These are phyloP conservation scores for Megacollybia marginata DNA, from an alignment of 768 basidiomycete species.

Conservation along the genomic window DNA sequence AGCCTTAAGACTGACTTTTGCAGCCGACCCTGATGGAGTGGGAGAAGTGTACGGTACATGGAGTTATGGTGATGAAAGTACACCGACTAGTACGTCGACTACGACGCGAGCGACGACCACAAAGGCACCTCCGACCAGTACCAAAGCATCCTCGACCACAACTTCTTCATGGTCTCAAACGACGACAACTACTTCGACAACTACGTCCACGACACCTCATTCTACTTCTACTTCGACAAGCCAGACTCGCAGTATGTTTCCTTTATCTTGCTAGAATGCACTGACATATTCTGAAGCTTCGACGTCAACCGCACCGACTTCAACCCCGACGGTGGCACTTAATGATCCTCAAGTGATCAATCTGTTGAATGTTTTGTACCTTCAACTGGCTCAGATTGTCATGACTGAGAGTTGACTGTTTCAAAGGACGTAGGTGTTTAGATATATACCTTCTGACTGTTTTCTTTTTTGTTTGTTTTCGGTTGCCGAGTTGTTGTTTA, in stretches of 20 bases:
- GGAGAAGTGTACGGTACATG: constrained; percentile 23
- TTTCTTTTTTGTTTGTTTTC: too few relatives aligned
- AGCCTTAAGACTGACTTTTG: constrained; percentile 13
- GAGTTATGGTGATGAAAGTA: constrained; percentile 21
- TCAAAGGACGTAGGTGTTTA: too few relatives aligned
- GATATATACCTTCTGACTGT: too few relatives aligned
- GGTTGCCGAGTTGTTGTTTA: too few relatives aligned
- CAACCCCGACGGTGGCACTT: constrained; percentile 6
- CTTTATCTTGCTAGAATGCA: background rate
- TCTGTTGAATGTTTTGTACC: constrained; percentile 2
- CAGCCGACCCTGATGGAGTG: too few relatives aligned
- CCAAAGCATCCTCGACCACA: background rate
- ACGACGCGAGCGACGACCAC: constrained; percentile 12
- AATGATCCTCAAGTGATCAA: constrained; percentile 3
- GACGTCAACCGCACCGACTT: constrained; percentile 2
- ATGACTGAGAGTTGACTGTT: too few relatives aligned
- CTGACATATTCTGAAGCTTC: constrained; percentile 1
- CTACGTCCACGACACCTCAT: constrained; percentile 3
- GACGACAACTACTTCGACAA: background rate
- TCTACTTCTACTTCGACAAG: constrained; percentile 3
- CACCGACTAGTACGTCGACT: constrained; percentile 7
- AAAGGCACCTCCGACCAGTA: background rate
- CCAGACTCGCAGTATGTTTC: background rate
- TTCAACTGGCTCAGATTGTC: background rate
- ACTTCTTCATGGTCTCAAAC: constrained; percentile 4